phyloP scores from a whole-genome alignment of 2,329 filamentous ascomycete genomes.

The Alternaria ventricosa region DNA sequence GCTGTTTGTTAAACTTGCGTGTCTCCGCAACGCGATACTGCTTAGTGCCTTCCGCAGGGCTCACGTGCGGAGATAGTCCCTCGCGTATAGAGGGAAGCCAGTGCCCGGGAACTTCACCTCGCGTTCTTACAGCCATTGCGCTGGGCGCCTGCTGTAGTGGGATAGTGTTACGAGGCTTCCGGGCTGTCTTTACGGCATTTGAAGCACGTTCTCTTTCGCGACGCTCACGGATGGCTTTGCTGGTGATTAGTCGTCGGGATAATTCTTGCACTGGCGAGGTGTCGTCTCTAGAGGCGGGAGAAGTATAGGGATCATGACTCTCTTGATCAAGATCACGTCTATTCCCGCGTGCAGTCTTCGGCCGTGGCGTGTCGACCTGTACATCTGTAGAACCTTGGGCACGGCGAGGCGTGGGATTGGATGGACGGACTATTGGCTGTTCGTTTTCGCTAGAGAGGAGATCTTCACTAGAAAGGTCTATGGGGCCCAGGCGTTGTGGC shows the following conservation, averaged over 20 bases:
- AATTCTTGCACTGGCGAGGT: background rate
- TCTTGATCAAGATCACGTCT: background rate
- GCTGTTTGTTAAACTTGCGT: background rate
- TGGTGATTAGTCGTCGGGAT: background rate
- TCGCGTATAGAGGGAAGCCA: background rate
- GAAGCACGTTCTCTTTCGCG: background rate
- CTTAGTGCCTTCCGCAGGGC: background rate
- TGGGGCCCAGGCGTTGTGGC: background rate
- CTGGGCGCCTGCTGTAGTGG: too few relatives aligned
- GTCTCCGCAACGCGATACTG: background rate
- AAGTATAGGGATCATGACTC: too few relatives aligned
- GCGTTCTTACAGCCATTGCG: background rate
- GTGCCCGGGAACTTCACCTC: background rate
- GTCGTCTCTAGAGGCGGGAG: background rate
- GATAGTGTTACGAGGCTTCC: too few relatives aligned
- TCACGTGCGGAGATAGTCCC: background rate
- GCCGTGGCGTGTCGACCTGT: background rate
- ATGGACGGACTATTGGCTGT: background rate
- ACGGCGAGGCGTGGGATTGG: background rate
- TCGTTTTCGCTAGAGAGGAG: fast-evolving
- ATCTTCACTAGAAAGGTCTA: background rate
- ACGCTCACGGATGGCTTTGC: background rate
- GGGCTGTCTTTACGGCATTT: fast-evolving
- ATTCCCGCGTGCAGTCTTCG: background rate
- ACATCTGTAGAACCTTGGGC: background rate